A percentile compares a stretch with the other conserved stretches of the same genome.
These are phyloP conservation scores for Celoporthe dispersa DNA, from an alignment of 2,329 filamentous ascomycete species.

Conservation along the genomic window DNA sequence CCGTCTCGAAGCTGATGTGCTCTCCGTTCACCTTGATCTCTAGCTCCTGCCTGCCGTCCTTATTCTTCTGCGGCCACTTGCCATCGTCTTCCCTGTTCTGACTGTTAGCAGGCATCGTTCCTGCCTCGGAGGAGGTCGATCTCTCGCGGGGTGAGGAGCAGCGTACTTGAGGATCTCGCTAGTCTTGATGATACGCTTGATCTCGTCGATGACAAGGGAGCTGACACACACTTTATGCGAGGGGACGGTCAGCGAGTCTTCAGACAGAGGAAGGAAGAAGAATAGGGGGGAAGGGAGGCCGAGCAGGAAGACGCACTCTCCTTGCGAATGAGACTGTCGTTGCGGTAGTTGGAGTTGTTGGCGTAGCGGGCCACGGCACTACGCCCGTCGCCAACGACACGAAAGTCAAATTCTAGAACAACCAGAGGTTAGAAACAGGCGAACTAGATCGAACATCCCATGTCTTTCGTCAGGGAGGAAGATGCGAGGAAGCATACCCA, in stretches of 20 bases:
- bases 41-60: conserved; percentile 94
- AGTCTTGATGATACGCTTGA: conserved; percentile 95
- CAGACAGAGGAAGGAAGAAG: not conserved
- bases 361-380: conserved; percentile 95
- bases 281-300: too few relatives aligned
- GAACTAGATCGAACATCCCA: not conserved
- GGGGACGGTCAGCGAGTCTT: not conserved
- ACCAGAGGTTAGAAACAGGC: conserved; percentile 31
- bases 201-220: conserved; percentile 85
- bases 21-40: conserved; percentile 94
- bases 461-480: not conserved
- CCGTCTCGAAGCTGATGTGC: conserved; percentile 98
- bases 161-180: conserved; percentile 95
- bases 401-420: conserved; percentile 87
- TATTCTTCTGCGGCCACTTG: conserved; percentile 99
- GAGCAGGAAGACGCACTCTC: conserved; percentile 73
- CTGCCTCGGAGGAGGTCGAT: not conserved
- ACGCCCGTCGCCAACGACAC: conserved; percentile 87
- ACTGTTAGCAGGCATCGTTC: conserved; percentile 4
- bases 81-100: conserved; percentile 87
- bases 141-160: not conserved
- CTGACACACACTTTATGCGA: conserved; percentile 84
- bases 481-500: conserved; percentile 63
- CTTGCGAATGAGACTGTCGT: conserved; percentile 98
- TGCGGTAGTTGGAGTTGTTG: conserved; percentile 99